These are phyloP conservation scores for Neurospora sp. DNA, from an alignment of 495 filamentous ascomycete species.

Conservation along the genomic window DNA sequence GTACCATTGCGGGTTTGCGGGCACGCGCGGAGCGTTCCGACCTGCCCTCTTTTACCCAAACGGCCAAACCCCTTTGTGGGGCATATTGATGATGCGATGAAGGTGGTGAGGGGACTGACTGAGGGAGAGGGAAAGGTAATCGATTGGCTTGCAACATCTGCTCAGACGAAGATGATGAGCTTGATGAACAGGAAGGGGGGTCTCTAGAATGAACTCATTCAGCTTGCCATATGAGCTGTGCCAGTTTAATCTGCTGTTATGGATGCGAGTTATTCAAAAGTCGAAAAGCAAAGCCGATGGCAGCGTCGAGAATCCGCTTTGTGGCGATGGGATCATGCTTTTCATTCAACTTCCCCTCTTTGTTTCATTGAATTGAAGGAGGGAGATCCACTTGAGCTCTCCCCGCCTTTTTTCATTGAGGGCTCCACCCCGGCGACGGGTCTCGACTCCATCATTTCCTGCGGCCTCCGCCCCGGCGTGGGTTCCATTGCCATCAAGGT, in stretches of 20 bases:
- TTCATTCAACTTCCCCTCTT: neutral
- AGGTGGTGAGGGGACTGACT: neutral
- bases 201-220: neutral
- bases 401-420: neutral
- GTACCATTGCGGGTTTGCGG: neutral
- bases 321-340: neutral
- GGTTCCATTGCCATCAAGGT: neutral
- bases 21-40: neutral
- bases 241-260: neutral
- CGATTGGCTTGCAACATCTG: neutral
- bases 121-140: neutral
- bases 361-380: neutral
- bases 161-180: neutral
- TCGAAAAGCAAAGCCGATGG: neutral
- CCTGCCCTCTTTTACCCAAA: neutral
- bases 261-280: neutral
- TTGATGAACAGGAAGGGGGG: neutral
- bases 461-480: neutral
- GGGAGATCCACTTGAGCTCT: neutral
- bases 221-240: neutral
- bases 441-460: neutral
- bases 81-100: neutral
- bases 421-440: neutral
- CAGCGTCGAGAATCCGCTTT: neutral
- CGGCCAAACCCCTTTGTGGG: neutral